Evolutionary conservation across 345 rosid species (phyloP).

Genomic region (Lepidium africanum): DNA sequence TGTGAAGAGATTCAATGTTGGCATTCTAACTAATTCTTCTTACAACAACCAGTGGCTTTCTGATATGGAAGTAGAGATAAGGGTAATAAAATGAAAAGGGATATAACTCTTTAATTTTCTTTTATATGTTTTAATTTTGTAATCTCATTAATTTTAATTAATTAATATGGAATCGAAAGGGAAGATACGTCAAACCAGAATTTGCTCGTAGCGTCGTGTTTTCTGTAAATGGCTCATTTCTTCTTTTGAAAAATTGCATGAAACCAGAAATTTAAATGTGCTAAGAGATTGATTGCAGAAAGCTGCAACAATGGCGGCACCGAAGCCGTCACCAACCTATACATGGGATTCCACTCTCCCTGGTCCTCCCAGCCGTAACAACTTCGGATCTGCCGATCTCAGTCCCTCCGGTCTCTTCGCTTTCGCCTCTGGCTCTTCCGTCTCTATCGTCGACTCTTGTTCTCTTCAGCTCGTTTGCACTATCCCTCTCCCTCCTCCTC

Average conservation of each 20-base stretch:
- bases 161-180: no score
- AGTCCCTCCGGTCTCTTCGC: conserved; percentile 80
- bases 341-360: conserved; percentile 74
- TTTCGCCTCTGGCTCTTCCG: conserved; percentile 75
- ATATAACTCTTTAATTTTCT: no score
- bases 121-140: no score
- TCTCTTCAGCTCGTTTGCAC: conserved; percentile 82
- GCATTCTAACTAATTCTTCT: conserved; percentile 52
- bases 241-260: background rate
- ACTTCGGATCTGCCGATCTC: conserved; percentile 80
- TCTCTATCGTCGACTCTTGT: conserved; percentile 64
- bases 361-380: conserved; percentile 89
- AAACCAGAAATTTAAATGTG: background rate
- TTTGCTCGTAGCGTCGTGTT: background rate
- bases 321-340: conserved; percentile 27
- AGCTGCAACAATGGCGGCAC: conserved; percentile 33
- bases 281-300: background rate
- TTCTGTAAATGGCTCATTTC: background rate
- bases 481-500: conserved; percentile 72
- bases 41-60: conserved; percentile 9
- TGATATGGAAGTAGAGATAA: background rate
- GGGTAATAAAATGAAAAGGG: background rate
- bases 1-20: conserved; percentile 73
- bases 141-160: no score
- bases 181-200: no score